Percentiles rank a stretch among this genome's conserved stretches.
These are phyloP conservation scores for Mortierella sp. DNA, from an alignment of 371 early-diverging fungal genomes.

Conservation along the genomic window DNA sequence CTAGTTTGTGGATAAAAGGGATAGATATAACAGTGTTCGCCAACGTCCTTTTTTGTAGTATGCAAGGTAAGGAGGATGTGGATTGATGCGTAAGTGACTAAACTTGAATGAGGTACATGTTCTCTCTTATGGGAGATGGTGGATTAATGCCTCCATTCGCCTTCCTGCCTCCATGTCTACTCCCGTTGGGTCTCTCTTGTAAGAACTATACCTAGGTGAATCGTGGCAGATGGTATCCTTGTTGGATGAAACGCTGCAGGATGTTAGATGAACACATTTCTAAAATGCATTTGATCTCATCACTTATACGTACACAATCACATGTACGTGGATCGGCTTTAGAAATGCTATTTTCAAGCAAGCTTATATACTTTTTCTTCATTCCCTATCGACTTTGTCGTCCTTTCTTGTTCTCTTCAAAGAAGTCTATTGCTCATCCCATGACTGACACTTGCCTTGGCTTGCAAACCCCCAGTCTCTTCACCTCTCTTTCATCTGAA, in stretches of 20 bases:
- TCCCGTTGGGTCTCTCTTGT: neutral
- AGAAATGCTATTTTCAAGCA: neutral
- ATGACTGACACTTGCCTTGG: neutral
- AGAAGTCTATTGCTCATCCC: neutral
- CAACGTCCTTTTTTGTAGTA: neutral
- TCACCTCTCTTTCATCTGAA: neutral
- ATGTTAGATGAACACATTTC: neutral
- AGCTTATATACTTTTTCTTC: no score
- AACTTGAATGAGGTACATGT: neutral
- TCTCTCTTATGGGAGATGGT: neutral
- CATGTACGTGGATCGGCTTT: neutral
- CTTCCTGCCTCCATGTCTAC: neutral
- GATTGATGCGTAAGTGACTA: neutral
- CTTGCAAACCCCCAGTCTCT: neutral
- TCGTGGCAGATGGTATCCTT: neutral
- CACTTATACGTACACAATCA: neutral
- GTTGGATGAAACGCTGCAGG: neutral
- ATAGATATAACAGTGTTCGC: neutral
- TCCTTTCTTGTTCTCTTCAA: neutral
- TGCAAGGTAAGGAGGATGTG: neutral
- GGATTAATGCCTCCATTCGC: neutral
- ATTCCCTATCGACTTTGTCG: neutral
- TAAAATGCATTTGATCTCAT: neutral
- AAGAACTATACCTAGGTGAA: neutral
- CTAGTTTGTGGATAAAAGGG: neutral